Conservation (phyloP, 2,329 filamentous ascomycete genomes). For the Chaetoscypha palmicola region DNA sequence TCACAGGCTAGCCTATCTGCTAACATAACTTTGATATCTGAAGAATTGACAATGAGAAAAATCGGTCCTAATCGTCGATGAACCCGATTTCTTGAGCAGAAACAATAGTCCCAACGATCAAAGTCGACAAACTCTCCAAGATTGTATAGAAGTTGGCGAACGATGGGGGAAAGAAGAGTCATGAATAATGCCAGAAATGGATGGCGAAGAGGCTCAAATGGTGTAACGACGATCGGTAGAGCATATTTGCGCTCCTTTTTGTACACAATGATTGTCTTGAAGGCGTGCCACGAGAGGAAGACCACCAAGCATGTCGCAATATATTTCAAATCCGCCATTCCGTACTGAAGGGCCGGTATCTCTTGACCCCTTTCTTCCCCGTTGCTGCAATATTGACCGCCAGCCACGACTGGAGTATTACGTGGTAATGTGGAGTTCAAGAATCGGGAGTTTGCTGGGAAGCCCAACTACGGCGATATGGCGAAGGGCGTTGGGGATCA, state of each 20-base stretch:
- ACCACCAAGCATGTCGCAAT: too few relatives aligned
- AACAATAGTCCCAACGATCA: conserved; percentile 1
- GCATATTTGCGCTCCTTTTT: conserved; percentile 3
- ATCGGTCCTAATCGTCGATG: conserved; percentile 3
- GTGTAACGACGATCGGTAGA: conserved; percentile 8
- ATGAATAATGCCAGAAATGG: conserved; percentile 5
- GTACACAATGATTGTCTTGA: conserved; percentile 3
- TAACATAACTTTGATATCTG: conserved; percentile 2
- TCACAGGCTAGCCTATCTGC: conserved; percentile 6
- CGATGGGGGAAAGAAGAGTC: neutral
- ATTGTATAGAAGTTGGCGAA: conserved; percentile 1
- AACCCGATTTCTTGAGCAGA: neutral
- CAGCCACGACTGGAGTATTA: too few relatives aligned
- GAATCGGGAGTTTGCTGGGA: too few relatives aligned
- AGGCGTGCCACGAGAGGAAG: neutral
- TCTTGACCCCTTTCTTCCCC: too few relatives aligned
- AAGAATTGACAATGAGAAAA: conserved; percentile 7
- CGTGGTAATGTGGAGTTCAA: too few relatives aligned
- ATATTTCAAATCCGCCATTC: too few relatives aligned
- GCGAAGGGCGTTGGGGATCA: too few relatives aligned
- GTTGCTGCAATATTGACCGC: too few relatives aligned
- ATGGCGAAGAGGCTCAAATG: conserved; percentile 1
- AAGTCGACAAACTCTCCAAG: conserved; percentile 6
- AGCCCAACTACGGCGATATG: too few relatives aligned
- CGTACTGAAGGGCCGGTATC: too few relatives aligned